Evolutionary conservation across 768 basidiomycete genomes (phyloP).

Genomic region (Agaricus subrufescens): DNA sequence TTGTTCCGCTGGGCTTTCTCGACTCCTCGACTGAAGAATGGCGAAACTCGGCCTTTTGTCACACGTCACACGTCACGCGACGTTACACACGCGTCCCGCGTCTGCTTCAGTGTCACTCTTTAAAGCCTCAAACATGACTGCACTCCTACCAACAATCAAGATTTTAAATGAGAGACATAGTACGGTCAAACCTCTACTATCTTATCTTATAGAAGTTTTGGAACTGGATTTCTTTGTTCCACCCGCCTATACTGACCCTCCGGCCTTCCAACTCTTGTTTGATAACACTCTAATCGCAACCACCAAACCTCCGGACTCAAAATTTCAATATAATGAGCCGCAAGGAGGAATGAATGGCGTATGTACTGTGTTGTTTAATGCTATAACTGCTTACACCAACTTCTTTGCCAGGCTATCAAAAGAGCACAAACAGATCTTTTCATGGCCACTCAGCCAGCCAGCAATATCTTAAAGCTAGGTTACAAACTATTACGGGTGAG

Average conservation of each 20-base stretch:
- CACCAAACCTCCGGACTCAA: not conserved
- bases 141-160: constrained; percentile 18
- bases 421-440: constrained; percentile 56
- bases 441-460: constrained; percentile 27
- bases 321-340: constrained; percentile 1
- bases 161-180: constrained; percentile 42
- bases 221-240: constrained; percentile 21
- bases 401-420: constrained; percentile 48
- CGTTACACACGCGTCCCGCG: not conserved
- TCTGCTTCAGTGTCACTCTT: not conserved
- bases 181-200: constrained; percentile 30
- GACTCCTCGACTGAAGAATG: too few relatives aligned
- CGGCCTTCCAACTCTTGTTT: constrained; percentile 25
- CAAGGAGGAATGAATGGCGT: constrained; percentile 23
- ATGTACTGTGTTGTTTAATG: constrained; percentile 11
- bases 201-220: constrained; percentile 37
- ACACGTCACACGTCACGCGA: not conserved
- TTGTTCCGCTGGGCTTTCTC: too few relatives aligned
- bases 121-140: not conserved
- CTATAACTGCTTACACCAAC: not conserved
- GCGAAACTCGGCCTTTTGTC: too few relatives aligned
- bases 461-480: constrained; percentile 63
- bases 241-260: constrained; percentile 20
- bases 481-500: constrained; percentile 52
- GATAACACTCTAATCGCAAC: not conserved